Conservation (phyloP, 2,329 filamentous ascomycete species). For the Penicillium fuscoglaucum region DNA sequence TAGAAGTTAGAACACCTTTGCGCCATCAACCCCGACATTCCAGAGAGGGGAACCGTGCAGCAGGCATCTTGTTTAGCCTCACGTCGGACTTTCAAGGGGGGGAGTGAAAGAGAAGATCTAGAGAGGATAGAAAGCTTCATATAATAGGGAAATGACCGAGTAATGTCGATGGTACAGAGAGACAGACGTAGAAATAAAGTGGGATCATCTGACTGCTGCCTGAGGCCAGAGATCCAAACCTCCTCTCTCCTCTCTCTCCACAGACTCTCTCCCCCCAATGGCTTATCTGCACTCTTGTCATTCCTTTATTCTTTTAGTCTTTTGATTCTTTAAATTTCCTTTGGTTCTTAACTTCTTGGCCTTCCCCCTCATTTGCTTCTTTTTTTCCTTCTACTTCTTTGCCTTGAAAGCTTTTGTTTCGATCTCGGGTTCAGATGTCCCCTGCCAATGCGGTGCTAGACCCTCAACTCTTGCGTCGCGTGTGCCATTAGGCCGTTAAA, state of each 20-base stretch:
- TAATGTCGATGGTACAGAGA: background rate
- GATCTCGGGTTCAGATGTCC: background rate
- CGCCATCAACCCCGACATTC: background rate
- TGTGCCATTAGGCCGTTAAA: background rate
- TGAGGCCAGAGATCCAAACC: background rate
- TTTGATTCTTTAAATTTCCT: background rate
- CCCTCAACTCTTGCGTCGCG: background rate
- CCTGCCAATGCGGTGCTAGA: slow-evolving; percentile 3
- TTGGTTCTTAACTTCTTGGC: background rate
- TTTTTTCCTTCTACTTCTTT: background rate
- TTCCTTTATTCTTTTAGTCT: background rate
- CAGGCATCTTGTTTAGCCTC: background rate
- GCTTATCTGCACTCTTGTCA: slow-evolving; percentile 3
- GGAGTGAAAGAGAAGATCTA: background rate
- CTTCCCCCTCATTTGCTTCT: slow-evolving; percentile 8
- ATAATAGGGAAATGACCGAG: background rate
- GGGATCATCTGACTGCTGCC: slow-evolving; percentile 10
- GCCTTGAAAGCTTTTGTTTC: background rate
- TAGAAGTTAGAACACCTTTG: background rate
- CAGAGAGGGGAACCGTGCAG: slow-evolving; percentile 7
- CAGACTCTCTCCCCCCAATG: background rate
- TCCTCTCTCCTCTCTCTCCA: background rate
- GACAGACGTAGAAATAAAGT: background rate
- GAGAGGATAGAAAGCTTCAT: background rate
- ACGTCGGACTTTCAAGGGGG: background rate